These are phyloP conservation scores for Boletus tomentosulus DNA, from an alignment of 768 basidiomycete genomes.

Conservation along the genomic window DNA sequence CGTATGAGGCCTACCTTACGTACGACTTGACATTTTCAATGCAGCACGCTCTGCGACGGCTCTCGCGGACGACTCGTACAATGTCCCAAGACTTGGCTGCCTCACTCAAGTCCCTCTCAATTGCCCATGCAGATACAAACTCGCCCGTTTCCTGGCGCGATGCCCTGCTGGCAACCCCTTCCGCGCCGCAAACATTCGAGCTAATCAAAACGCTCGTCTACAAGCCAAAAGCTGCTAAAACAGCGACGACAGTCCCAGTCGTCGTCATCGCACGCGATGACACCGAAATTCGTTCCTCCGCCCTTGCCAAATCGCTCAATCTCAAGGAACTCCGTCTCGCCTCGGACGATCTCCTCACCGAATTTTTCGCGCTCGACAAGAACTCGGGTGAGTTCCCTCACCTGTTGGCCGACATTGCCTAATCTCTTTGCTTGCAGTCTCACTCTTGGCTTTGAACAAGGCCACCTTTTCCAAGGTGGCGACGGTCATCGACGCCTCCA, in stretches of 20 bases:
- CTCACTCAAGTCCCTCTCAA: conserved; percentile 50
- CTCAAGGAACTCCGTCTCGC: conserved; percentile 88
- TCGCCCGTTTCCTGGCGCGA: conserved; percentile 78
- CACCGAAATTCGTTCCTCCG: conserved; percentile 76
- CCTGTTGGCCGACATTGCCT: not conserved
- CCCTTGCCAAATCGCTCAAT: conserved; percentile 74
- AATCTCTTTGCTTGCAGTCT: conserved; percentile 48
- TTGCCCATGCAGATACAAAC: conserved; percentile 59
- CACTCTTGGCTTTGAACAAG: conserved; percentile 68
- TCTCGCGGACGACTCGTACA: not conserved
- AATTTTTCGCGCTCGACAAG: conserved; percentile 83
- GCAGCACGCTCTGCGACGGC: too few species aligned
- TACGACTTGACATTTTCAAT: too few species aligned
- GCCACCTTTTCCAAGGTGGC: conserved; percentile 65
- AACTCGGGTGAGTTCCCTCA: conserved; percentile 66
- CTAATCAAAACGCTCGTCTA: conserved; percentile 87
- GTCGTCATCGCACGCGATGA: conserved; percentile 82
- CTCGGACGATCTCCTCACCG: conserved; percentile 77
- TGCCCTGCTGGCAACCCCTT: conserved; percentile 50
- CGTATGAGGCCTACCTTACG: too few species aligned
- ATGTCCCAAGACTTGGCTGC: conserved; percentile 35
- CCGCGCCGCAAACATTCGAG: conserved; percentile 58
- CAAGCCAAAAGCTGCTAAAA: conserved; percentile 96
- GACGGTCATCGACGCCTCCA: conserved; percentile 73
- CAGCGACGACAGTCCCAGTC: conserved; percentile 77